Percentiles rank a stretch among this genome's conserved stretches.
Conservation (phyloP, 148 eudicot species). For the Vaccinium darrowii region DNA sequence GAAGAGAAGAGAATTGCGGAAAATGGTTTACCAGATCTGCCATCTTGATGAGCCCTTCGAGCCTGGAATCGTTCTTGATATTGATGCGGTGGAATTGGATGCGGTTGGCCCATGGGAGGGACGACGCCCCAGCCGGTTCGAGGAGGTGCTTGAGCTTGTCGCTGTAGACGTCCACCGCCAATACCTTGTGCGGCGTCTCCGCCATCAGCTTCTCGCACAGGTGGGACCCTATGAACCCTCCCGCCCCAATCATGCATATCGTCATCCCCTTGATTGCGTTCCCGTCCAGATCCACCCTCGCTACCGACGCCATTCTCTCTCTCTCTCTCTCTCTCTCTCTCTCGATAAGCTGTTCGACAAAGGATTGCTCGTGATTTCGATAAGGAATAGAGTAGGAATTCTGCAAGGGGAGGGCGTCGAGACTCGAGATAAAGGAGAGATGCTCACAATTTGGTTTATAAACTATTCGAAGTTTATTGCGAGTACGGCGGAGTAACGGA, state of each 20-base stretch:
- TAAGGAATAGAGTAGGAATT: background rate
- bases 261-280: conserved; percentile 61
- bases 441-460: background rate
- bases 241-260: conserved; percentile 98
- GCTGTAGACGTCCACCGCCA: conserved; percentile 90
- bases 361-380: background rate
- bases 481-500: background rate
- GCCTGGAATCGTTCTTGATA: conserved; percentile 91
- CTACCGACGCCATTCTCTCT: conserved; percentile 39
- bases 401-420: background rate
- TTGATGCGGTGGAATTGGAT: conserved; percentile 86
- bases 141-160: conserved; percentile 97
- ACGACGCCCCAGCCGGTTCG: conserved; percentile 41
- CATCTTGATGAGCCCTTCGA: conserved; percentile 92
- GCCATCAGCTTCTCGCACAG: conserved; percentile 86
- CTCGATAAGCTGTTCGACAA: background rate
- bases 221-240: conserved; percentile 98
- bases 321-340: background rate
- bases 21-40: conserved; percentile 65
- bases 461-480: background rate
- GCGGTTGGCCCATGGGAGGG: conserved; percentile 58
- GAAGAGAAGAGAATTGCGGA: background rate
- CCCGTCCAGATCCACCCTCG: conserved; percentile 90
- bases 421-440: background rate
- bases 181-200: conserved; percentile 80